Conservation (phyloP, 169 alveolate genomes). For the Cryptosporidium sp. region DNA sequence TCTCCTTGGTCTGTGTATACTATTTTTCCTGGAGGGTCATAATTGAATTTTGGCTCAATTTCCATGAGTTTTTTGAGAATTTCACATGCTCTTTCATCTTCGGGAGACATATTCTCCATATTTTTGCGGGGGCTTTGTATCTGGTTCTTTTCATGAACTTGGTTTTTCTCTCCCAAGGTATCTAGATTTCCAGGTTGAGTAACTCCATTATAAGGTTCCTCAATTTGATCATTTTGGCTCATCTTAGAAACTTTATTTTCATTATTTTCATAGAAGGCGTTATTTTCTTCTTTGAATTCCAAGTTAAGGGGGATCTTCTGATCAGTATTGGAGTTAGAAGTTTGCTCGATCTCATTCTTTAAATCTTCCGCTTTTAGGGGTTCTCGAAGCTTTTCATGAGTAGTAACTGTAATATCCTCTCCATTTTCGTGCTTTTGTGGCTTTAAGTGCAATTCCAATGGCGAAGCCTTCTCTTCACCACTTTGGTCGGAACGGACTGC, state of each 20-base stretch:
- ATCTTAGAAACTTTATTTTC: neutral
- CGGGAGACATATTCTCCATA: constrained; percentile 1
- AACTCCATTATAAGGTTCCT: neutral
- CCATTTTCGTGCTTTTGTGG: neutral
- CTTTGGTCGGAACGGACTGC: neutral
- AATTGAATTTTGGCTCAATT: constrained; percentile 7
- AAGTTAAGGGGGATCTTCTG: neutral
- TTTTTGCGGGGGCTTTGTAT: neutral
- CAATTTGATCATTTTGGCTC: neutral
- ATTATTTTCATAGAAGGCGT: neutral
- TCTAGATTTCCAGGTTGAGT: neutral
- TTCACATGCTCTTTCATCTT: constrained; percentile 30
- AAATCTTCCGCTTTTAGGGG: neutral
- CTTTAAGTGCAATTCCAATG: neutral
- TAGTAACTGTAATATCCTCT: neutral
- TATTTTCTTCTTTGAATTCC: neutral
- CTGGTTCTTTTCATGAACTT: neutral
- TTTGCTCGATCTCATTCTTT: too few relatives aligned
- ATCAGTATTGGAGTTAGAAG: neutral
- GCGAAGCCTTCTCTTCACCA: neutral
- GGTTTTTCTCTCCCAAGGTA: neutral
- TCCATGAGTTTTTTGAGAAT: constrained; percentile 40
- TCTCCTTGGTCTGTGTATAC: constrained; percentile 18
- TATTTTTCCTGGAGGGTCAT: constrained; percentile 53
- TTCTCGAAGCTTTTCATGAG: neutral